Evolutionary conservation across 768 basidiomycete genomes (phyloP), one percentile per base, ranked within the genome.

Genomic region (Tricholoma furcatifolium): DNA sequence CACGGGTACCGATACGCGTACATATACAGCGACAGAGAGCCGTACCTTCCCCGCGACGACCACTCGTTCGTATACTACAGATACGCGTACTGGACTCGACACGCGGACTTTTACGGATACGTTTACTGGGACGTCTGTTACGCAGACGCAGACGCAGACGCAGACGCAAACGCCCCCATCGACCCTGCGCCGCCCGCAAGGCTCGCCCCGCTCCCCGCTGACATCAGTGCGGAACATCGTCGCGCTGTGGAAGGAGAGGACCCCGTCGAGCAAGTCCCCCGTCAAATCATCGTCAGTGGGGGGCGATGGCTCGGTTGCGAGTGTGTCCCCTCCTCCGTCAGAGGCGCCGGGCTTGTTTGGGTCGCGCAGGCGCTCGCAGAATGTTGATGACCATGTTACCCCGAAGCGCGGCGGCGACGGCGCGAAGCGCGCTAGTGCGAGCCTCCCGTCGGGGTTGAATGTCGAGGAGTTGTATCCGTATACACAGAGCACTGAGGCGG

Each of bases 171-270:
- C n/a, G n/a, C n/a, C n/a, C n/a, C n/a, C n/a, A n/a, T 74, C 85
- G 0, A 70, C 81, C 10, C 69, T 88, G 15, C 83, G 84, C 35
- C 78, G 85, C 38, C 83, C 84, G 2, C 81, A 86, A 50, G 74
- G 74, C 0, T 83, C 85, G 3, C 86, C 88, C 4, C 80, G 86
- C 8, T 87, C 85, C 4, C 87, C 89, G 1, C 71, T 89, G 23
- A 76, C 83, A 0, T 88, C 85, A 4, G 85, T 93, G 20, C 80
- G 87, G 30, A 91, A 91, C 57, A 82, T 91, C 35, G 85, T 93
- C 6, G 80, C 83, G 0, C 74, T 85, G 7, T 93, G 90, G 88
- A 91, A 90, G 64, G 87, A 89, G 55, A 80, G 86, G 17, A 85
- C 86, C 0, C 85, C 88, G 0, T 72, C 75, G 8, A 66, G 77